Evolutionary conservation across 2,329 filamentous ascomycete species (phyloP).

Genomic region (Exophiala lecanii-corni): DNA sequence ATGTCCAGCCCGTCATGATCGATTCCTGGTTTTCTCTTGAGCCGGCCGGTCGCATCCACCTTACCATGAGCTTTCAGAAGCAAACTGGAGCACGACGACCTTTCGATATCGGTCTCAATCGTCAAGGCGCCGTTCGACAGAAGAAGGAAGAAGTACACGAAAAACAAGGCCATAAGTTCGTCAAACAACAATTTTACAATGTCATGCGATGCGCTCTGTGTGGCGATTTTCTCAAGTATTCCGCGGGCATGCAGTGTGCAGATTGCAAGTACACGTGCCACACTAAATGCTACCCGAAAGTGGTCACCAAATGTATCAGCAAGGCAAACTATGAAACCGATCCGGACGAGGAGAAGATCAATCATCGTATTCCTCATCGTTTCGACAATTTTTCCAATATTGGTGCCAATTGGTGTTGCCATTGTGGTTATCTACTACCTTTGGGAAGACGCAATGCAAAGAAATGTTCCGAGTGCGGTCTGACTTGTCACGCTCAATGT

Average conservation of each 20-base stretch:
- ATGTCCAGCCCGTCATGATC: constrained; percentile 47
- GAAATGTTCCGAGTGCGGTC: constrained; percentile 84
- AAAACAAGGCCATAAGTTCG: constrained; percentile 98
- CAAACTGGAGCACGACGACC: constrained; percentile 76
- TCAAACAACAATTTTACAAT: constrained; percentile 99
- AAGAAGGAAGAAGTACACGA: constrained; percentile 98
- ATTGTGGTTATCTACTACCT: constrained; percentile 92
- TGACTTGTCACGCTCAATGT: constrained; percentile 87
- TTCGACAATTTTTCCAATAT: constrained; percentile 97
- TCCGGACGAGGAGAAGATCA: constrained; percentile 98
- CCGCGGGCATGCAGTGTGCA: constrained; percentile 96
- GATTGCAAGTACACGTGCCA: constrained; percentile 99
- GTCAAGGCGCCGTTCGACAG: constrained; percentile 93
- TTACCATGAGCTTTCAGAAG: constrained; percentile 88
- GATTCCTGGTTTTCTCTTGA: constrained; percentile 97
- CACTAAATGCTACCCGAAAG: constrained; percentile 91
- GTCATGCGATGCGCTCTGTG: constrained; percentile 99
- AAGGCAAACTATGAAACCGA: constrained; percentile 98
- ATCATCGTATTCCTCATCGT: constrained; percentile 95
- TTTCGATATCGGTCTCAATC: constrained; percentile 83
- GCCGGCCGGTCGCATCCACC: constrained; percentile 84
- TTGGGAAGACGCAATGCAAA: constrained; percentile 93
- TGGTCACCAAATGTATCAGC: constrained; percentile 99
- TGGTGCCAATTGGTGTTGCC: constrained; percentile 98
- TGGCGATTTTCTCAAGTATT: constrained; percentile 97